Base-by-base conservation (phyloP, 257 asterid genomes). In the Henckelia pumila region DNA sequence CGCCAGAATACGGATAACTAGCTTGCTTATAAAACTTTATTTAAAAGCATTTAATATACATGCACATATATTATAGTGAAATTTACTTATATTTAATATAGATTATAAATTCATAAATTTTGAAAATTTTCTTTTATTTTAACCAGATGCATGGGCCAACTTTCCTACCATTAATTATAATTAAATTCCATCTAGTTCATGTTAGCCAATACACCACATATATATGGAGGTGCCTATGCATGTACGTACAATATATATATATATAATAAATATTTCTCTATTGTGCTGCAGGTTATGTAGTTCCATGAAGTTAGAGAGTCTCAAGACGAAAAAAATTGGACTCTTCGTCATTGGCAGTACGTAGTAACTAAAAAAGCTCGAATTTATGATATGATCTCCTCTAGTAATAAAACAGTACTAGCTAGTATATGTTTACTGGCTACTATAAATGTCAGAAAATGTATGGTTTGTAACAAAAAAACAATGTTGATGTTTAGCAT, bases 241-340 rank as follows among this genome's bases (percentile, higher is more conserved):
- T n/a, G n/a, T n/a, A 28, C 30, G 5, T 28, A 3, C 30, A 28
- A 28, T n/a, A 28, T 28, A 28, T 25, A 25, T 25, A 25, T 25
- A 25, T 25, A 25, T 4, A 28, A 2, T 8, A 28, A 20, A 50
- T 5, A 1, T 4, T 22, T 59, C 6, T 26, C 1, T 35, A 2
- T 1, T 73, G 47, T 68, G 35, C 67, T 74, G 82, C 81, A 83
- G 88, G 84, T 63, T 80, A 78, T 58, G 78, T 55, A 35, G 78
- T 78, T 73, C 88, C 86, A 10, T 40, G 71, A 62, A 64, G 76
- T 2, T 40, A 40, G 23, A 66, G 37, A 21, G 28, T 11, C 14
- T 59, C 37, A 59, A 13, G 5, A n/a, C n/a, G 62, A 24, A 11
- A 57, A 9, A 23, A 9, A 24, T 7, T 21, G 25, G n/a, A 9